Evolutionary conservation across 352 stramenopile genomes (phyloP).

Genomic region (Pythium volutum): DNA sequence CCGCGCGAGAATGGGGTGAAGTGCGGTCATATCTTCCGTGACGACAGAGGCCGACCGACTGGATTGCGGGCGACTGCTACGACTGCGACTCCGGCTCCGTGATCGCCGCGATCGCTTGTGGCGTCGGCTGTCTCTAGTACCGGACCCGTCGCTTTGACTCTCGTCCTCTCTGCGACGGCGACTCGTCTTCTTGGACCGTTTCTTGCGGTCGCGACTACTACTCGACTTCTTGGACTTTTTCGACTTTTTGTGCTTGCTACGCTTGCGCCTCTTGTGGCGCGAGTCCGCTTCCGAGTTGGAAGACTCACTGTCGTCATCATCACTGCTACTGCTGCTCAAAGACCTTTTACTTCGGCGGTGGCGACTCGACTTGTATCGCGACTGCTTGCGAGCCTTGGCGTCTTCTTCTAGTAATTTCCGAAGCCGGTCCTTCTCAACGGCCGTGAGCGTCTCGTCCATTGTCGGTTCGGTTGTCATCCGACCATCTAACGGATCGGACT

Average conservation of each 20-base stretch:
- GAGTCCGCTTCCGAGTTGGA: constrained; percentile 15
- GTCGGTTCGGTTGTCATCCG: too few species aligned
- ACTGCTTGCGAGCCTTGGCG: constrained; percentile 10
- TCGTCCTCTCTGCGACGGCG: not conserved
- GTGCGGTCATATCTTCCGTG: not conserved
- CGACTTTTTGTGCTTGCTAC: constrained; percentile 23
- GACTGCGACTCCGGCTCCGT: not conserved
- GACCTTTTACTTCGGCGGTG: not conserved
- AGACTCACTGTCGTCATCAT: too few species aligned
- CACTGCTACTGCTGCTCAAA: constrained; percentile 3
- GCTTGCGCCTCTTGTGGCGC: constrained; percentile 11
- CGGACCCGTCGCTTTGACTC: not conserved
- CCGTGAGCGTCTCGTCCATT: not conserved
- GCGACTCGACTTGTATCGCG: constrained; percentile 4
- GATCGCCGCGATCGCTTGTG: not conserved
- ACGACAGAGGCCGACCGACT: not conserved
- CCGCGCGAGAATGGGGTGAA: constrained; percentile 30
- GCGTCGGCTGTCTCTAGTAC: not conserved
- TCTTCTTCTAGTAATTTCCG: constrained; percentile 35
- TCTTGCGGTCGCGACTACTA: constrained; percentile 14
- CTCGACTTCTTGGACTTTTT: constrained; percentile 28
- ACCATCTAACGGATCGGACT: not conserved
- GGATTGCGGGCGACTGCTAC: constrained; percentile 4
- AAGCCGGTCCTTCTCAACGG: constrained; percentile 34
- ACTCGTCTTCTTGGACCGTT: constrained; percentile 13